These are phyloP conservation scores for Abrus precatorius DNA, from an alignment of 306 rosid species.

Conservation along the genomic window DNA sequence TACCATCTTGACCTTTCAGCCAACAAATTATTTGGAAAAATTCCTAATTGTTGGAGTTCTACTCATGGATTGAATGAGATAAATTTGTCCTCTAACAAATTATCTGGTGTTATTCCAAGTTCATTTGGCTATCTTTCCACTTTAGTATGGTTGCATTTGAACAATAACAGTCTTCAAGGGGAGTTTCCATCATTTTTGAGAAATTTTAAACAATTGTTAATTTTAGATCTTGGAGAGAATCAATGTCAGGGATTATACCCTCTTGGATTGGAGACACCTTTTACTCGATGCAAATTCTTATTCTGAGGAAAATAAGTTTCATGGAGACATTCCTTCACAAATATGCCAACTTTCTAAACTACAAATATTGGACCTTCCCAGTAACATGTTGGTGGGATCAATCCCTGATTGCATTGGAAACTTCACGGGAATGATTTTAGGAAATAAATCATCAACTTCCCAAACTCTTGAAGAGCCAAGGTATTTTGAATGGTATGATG, in stretches of 20 bases:
- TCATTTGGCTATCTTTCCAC: background rate
- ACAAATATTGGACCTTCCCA: slow-evolving; percentile 41
- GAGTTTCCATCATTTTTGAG: slow-evolving; percentile 10
- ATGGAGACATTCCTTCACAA: slow-evolving; percentile 37
- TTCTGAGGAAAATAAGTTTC: slow-evolving; percentile 20
- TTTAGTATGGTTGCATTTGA: slow-evolving; percentile 39
- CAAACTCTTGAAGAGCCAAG: background rate
- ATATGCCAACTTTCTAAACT: slow-evolving; percentile 29
- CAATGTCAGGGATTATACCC: slow-evolving; percentile 46
- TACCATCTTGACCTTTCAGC: slow-evolving; percentile 42
- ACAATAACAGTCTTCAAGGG: slow-evolving; percentile 40
- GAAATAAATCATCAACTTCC: background rate
- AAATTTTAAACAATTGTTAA: background rate
- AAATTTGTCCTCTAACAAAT: slow-evolving; percentile 20
- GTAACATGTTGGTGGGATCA: slow-evolving; percentile 20
- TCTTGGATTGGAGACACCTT: slow-evolving; percentile 29
- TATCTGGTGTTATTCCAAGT: slow-evolving; percentile 40
- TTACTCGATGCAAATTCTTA: slow-evolving; percentile 27
- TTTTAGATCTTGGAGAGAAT: slow-evolving; percentile 49
- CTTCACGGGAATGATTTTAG: slow-evolving; percentile 18
- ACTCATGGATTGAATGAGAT: background rate
- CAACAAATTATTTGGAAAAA: slow-evolving; percentile 42
- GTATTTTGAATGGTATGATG: background rate
- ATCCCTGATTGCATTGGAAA: slow-evolving; percentile 43
- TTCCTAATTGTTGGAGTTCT: slow-evolving; percentile 38